Evolutionary conservation across 2,329 filamentous ascomycete genomes (phyloP).

Genomic region (Ilyonectria destructans): DNA sequence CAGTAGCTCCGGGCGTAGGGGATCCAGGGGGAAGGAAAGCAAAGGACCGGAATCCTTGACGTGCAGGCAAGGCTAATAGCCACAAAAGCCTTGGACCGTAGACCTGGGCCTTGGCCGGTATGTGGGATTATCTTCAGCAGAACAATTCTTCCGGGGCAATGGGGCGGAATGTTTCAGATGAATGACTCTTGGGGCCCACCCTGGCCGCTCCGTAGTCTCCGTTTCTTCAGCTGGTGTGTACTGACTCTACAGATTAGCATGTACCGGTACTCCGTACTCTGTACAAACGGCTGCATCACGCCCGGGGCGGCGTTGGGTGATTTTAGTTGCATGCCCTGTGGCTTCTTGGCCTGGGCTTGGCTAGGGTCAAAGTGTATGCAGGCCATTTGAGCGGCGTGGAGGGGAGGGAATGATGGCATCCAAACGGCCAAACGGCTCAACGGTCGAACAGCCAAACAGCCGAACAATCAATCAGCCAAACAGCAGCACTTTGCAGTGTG

Average conservation of each 20-base stretch:
- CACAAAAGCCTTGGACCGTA: background rate
- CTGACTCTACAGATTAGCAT: no score
- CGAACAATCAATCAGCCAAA: background rate
- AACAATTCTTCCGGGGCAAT: background rate
- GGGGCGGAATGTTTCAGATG: conserved; percentile 26
- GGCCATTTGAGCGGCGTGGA: background rate
- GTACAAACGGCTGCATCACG: background rate
- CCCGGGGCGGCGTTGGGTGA: background rate
- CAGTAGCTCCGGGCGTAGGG: conserved; percentile 16
- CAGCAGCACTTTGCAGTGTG: background rate
- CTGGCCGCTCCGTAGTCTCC: background rate
- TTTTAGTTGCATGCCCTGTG: background rate
- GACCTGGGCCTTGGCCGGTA: background rate
- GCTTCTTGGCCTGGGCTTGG: conserved; percentile 8
- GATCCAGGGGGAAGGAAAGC: background rate
- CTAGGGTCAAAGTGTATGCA: conserved; percentile 18
- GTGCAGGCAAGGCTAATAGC: background rate
- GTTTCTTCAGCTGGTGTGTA: conserved; percentile 23
- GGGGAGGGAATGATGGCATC: no score
- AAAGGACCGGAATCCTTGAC: background rate
- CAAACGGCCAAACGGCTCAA: no score
- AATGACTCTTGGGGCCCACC: conserved; percentile 27
- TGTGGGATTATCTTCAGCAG: background rate
- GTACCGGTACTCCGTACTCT: background rate
- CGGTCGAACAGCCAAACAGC: no score